Base-by-base conservation (phyloP, 202 grass and related monocot species). In the Carex sylvatica region DNA sequence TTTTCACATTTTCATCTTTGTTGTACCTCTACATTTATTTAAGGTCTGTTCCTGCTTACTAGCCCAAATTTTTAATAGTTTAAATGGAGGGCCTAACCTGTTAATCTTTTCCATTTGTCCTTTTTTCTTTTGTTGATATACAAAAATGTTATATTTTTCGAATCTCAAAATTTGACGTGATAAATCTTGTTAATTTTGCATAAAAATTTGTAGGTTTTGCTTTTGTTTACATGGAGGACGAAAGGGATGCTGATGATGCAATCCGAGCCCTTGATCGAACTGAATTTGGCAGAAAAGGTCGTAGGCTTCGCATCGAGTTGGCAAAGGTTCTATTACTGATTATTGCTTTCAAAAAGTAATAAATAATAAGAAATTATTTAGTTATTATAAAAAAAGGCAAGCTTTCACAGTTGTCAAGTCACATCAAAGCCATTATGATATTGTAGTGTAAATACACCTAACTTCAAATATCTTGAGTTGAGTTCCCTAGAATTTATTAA, bases 211-310 rank as follows among this genome's bases (percentile, higher is more conserved):
- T 86, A 99, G 96, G 96, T 55, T 99, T 99, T 91, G 96, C 96
- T 31, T 99, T 96, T 51, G 88, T 99, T 51, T 99, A 99, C 88
- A 99, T 99, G 96, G 93, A 99, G 87, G 93, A 99, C 64, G 96
- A 93, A 83, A 91, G 88, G 61, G 96, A 96, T 86, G 96, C 89
- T 85, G 96, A 96, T 63, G 91, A 93, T 92, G 96, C 96, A 79
- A 92, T 99, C 54, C 73, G 69, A 77, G 88, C 79, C 70, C 91
- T 99, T 89, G 96, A 99, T 67, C 84, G 96, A 68, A 83, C 74
- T 89, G 93, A 99, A 74, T 99, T 96, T 88, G 96, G 96, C 9
- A 91, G 93, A 66, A 94, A 96, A 89, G 96, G 91, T 56, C 89
- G 93, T 68, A 89, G 91, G 73, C 87, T 99, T 55, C 91, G 87